phyloP scores from a whole-genome alignment of 305 asterid genomes.

The Rubia tinctorum region DNA sequence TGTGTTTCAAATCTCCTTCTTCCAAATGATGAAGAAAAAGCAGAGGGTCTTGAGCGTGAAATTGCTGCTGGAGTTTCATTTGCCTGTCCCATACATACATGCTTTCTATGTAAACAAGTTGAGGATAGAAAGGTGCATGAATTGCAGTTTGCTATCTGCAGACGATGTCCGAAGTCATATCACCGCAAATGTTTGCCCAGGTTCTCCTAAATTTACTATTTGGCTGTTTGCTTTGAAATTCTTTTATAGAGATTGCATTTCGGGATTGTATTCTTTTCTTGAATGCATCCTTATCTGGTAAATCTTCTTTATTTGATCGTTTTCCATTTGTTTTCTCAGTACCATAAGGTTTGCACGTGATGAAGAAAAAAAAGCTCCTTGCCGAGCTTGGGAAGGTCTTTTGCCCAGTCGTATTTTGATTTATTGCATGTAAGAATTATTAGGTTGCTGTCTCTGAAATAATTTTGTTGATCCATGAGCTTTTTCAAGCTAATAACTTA shows the following conservation, averaged over 20 bases:
- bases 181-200: constrained; percentile 81
- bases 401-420: constrained; percentile 54
- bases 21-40: constrained; percentile 41
- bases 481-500: not conserved
- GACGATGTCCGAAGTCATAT: constrained; percentile 78
- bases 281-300: not conserved
- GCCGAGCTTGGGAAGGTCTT: constrained; percentile 67
- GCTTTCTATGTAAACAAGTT: constrained; percentile 48
- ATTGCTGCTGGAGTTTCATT: constrained; percentile 62
- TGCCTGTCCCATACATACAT: constrained; percentile 71
- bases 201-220: constrained; percentile 30
- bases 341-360: constrained; percentile 35
- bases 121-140: constrained; percentile 50
- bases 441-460: constrained; percentile 4
- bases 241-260: not conserved
- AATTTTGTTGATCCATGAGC: not conserved
- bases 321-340: constrained; percentile 30
- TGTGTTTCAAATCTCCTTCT: constrained; percentile 49
- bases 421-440: constrained; percentile 61
- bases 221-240: constrained; percentile 8
- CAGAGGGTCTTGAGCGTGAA: constrained; percentile 36
- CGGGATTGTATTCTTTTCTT: not conserved
- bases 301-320: not conserved
- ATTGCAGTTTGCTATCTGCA: constrained; percentile 67
- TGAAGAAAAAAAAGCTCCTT: constrained; percentile 30